phyloP scores from a whole-genome alignment of 805 yeast species.

The Zygosaccharomyces lentus region DNA sequence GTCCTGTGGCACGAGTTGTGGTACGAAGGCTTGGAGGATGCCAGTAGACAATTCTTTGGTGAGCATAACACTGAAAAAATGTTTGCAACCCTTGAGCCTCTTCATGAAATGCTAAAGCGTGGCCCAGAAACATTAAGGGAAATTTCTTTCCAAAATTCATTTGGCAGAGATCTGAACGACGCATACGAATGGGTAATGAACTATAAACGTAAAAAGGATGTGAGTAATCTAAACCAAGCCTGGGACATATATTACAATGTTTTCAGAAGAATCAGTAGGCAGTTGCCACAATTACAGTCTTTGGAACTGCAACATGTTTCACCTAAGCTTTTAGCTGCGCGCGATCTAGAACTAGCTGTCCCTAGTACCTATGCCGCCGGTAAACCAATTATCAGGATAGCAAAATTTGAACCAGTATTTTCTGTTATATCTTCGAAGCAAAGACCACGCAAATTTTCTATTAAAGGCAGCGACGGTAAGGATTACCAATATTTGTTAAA shows the following conservation, averaged over 20 bases:
- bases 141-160: slow-evolving; percentile 85
- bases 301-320: slow-evolving; percentile 91
- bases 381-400: slow-evolving; percentile 67
- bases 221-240: slow-evolving; percentile 87
- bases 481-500: slow-evolving; percentile 77
- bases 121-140: slow-evolving; percentile 94
- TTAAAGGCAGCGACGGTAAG: slow-evolving; percentile 88
- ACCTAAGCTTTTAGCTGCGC: slow-evolving; percentile 76
- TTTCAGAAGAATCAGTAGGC: slow-evolving; percentile 84
- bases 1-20: slow-evolving; percentile 97
- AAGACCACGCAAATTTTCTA: slow-evolving; percentile 80
- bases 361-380: slow-evolving; percentile 93
- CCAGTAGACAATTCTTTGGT: slow-evolving; percentile 86
- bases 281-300: slow-evolving; percentile 78
- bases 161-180: slow-evolving; percentile 87
- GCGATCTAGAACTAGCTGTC: slow-evolving; percentile 77
- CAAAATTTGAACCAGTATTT: slow-evolving; percentile 74
- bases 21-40: slow-evolving; percentile 97
- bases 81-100: slow-evolving; percentile 85
- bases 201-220: slow-evolving; percentile 78
- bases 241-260: slow-evolving; percentile 97
- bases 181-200: slow-evolving; percentile 92
- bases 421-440: slow-evolving; percentile 92
- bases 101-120: slow-evolving; percentile 75
- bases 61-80: slow-evolving; percentile 93